Evolutionary conservation across 371 early-diverging fungal genomes (phyloP), one percentile per base, ranked within the genome.

Genomic region (Apophysomyces elegans): DNA sequence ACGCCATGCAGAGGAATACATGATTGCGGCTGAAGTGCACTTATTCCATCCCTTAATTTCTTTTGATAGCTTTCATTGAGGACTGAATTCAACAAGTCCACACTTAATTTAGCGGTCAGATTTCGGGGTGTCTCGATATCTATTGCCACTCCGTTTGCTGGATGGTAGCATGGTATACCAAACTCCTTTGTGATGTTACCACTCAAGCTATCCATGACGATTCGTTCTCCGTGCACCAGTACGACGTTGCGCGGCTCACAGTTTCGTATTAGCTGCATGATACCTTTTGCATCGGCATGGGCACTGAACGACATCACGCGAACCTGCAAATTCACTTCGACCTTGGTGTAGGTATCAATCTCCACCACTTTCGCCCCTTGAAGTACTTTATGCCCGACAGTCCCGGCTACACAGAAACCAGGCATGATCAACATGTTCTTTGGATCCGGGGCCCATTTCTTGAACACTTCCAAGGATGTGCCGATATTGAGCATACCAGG

Each of bases 211-310:
- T 85, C 88, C 99, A 99, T 99, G 62, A 94, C 91, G 8, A 78
- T 77, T 73, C 90, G 91, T 70, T 99, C 99, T 4, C 99, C 99
- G 70, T 99, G 99, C 0, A 99, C 99, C n/a, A 99, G 80, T 36
- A 99, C 93, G 0, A 99, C 98, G 79, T 99, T 94, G 35, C 88
- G 84, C 8, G 99, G 97, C 47, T 90, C 88, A 41, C 95, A 95
- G 78, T 96, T 95, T 1, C 91, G 87, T 59, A 99, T 94, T 37
- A 99, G 80, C 77, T 96, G 94, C 90, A 99, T 85, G 63, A 99
- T 99, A 8, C 99, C 99, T 76, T 96, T 95, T 5, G 96, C 94
- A 76, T 99, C 99, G 1, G 99, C 99, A 61, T 99, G 99, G 0
- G 99, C 99, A 70, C 96, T 96, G 76, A 99, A 99, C 1, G 97